Base-by-base conservation (phyloP, 257 asterid genomes). In the Solanum pennellii region DNA sequence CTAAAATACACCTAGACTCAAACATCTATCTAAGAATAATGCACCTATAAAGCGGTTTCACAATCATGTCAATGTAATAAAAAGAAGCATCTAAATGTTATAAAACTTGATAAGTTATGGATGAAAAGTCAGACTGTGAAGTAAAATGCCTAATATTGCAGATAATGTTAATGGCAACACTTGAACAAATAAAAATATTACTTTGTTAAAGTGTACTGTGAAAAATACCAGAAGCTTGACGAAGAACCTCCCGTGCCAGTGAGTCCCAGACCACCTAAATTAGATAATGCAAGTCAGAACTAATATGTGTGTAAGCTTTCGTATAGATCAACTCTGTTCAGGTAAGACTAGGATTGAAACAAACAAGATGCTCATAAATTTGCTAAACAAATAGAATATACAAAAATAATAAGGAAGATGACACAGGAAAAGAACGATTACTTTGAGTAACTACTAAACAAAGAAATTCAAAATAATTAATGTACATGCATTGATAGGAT, bases 241-340 rank as follows among this genome's bases (percentile, higher is more conserved):
- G 94, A 86, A 97, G 95, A 87, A 88, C 89, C 85, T 97, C 99
- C 89, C 93, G 88, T 82, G 98, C 96, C 91, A 94, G 84, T 8
- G 98, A 91, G 91, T 97, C 99, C 99, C 99, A 97, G 82, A 93
- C 59, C 47, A 89, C 98, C 99, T 97, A 89, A 49, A 42, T 44
- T 23, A 82, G 44, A 85, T 21, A 68, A 71, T 56, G 82, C 44
- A 66, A 49, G 44, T 86, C 85, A 87, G 44, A 49, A 42, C 85
- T 39, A 33, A 5, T 68, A 75, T 33, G 76, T 7, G 2, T 20
- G 10, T 56, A 33, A 29, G 9, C 31, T 29, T 39, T 75, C 2
- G 35, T 12, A 75, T 25, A 8, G 45, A 82, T 83, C 79, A 49
- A 71, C 83, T 42, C 76, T 35, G 44, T 49, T 82, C 42, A 49